These are phyloP conservation scores for Raphanus hybrid DNA, from an alignment of 441 rosid species.

Conservation along the genomic window DNA sequence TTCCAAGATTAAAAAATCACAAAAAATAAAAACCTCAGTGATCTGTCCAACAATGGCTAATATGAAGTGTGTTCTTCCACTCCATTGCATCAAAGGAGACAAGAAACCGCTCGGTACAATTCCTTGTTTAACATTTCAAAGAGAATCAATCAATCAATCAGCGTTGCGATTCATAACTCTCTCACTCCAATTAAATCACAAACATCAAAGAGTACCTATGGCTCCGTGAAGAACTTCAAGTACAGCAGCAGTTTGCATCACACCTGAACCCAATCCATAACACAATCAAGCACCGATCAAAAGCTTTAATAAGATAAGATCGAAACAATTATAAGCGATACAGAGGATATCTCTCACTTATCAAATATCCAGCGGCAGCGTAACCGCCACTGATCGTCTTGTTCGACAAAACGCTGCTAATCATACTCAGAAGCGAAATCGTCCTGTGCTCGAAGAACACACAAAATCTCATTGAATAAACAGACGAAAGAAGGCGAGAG, in stretches of 20 bases:
- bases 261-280: conserved; percentile 49
- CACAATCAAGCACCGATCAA: not conserved
- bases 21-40: conserved; percentile 61
- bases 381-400: conserved; percentile 59
- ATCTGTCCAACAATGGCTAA: conserved; percentile 56
- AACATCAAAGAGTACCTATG: conserved; percentile 48
- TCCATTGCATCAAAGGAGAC: conserved; percentile 88
- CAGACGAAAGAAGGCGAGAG: not conserved
- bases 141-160: conserved; percentile 9
- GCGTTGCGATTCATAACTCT: conserved; percentile 6
- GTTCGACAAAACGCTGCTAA: conserved; percentile 45
- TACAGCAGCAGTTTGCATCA: conserved; percentile 62
- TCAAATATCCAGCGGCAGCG: conserved; percentile 72
- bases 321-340: not conserved
- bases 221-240: conserved; percentile 88
- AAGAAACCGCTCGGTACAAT: conserved; percentile 82
- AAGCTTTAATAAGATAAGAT: not conserved
- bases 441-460: conserved; percentile 54
- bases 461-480: not conserved
- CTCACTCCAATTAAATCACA: not conserved
- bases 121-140: conserved; percentile 45
- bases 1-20: not conserved
- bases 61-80: conserved; percentile 76
- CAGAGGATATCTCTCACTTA: conserved; percentile 55
- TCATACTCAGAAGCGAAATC: conserved; percentile 51